Percentiles rank a stretch among this genome's conserved stretches.
phyloP scores from a whole-genome alignment of 164 flowering plant species.

The Chimonanthus praecox region DNA sequence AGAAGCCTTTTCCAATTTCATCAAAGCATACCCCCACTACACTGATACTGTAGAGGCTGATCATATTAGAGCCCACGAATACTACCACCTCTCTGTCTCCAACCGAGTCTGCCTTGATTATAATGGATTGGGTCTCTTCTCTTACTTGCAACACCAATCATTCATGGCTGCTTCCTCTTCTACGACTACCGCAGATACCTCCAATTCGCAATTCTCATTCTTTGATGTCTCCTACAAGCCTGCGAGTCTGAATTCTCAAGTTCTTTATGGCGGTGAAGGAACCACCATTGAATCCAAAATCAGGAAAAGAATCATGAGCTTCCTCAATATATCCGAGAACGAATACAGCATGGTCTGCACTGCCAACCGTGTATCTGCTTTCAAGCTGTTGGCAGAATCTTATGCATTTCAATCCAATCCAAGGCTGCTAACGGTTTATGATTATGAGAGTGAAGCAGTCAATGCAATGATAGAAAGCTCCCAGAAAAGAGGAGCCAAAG shows the following conservation, averaged over 20 bases:
- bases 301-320: constrained; percentile 61
- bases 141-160: constrained; percentile 50
- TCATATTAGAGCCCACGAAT: constrained; percentile 55
- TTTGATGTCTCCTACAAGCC: constrained; percentile 59
- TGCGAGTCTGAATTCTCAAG: constrained; percentile 52
- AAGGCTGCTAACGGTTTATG: constrained; percentile 79
- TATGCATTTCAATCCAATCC: constrained; percentile 53
- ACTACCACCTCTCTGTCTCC: constrained; percentile 53
- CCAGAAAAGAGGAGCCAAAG: constrained; percentile 63
- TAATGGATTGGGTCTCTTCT: constrained; percentile 74
- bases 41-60: constrained; percentile 49
- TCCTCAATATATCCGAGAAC: constrained; percentile 50
- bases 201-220: constrained; percentile 36
- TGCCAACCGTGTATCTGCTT: constrained; percentile 76
- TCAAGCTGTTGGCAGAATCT: constrained; percentile 79
- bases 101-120: constrained; percentile 83
- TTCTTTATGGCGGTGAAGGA: constrained; percentile 57
- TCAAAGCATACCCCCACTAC: constrained; percentile 53
- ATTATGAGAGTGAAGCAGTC: constrained; percentile 76
- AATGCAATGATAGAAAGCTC: constrained; percentile 51
- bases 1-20: constrained; percentile 55
- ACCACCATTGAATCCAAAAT: constrained; percentile 59
- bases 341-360: constrained; percentile 87
- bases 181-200: constrained; percentile 20
- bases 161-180: constrained; percentile 4